Evolutionary conservation across 345 rosid species (phyloP).

Genomic region (Lumnitzera littorea): DNA sequence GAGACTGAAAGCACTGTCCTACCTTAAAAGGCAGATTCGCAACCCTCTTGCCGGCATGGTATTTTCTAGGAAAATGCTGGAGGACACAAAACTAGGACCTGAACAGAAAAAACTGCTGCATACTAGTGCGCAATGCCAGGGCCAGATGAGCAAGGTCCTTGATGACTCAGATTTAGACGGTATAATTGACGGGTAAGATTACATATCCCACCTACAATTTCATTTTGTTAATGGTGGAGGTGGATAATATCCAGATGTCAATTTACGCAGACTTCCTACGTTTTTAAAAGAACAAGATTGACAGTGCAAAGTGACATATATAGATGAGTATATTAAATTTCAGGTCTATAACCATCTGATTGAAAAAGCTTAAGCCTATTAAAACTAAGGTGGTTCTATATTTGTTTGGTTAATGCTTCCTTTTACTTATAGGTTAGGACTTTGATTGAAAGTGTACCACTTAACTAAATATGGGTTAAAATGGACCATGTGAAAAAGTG

Average conservation of each 20-base stretch:
- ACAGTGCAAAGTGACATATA: no score
- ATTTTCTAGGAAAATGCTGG: conserved; percentile 70
- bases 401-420: no score
- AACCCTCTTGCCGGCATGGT: conserved; percentile 79
- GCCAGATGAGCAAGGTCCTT: conserved; percentile 71
- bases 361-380: no score
- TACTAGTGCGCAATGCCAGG: conserved; percentile 78
- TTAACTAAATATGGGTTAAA: no score
- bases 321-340: no score
- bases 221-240: background rate
- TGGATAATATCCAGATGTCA: background rate
- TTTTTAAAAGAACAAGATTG: no score
- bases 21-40: conserved; percentile 70
- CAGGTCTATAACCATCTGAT: no score
- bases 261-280: background rate
- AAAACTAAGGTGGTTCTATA: no score
- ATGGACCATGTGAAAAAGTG: no score
- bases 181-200: conserved; percentile 72
- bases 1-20: conserved; percentile 67
- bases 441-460: no score
- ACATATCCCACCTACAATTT: background rate
- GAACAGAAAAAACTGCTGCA: conserved; percentile 65
- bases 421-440: no score
- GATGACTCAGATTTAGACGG: conserved; percentile 79
- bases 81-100: conserved; percentile 56